Percentiles rank a stretch among this genome's conserved stretches.
These are phyloP conservation scores for Mortierella sp. DNA, from an alignment of 371 early-diverging fungal genomes.

Conservation along the genomic window DNA sequence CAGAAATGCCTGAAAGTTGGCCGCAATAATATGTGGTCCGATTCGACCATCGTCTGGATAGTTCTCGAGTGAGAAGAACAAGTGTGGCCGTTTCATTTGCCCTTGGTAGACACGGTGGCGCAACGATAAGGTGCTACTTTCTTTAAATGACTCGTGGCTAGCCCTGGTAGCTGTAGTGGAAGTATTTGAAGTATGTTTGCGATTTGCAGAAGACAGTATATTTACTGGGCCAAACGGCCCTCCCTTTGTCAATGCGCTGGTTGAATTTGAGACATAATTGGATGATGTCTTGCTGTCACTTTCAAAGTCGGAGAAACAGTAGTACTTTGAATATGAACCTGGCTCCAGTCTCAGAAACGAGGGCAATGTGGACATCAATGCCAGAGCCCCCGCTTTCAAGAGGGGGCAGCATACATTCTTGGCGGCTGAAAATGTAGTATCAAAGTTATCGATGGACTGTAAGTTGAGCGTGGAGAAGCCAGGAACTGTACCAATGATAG, in stretches of 20 bases:
- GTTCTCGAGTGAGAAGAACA: constrained; percentile 53
- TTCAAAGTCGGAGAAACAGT: constrained; percentile 40
- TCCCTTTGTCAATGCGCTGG: background rate
- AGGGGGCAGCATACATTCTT: constrained; percentile 26
- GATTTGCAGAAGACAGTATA: background rate
- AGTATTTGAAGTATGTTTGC: background rate
- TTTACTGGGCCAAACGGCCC: constrained; percentile 3
- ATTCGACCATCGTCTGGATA: constrained; percentile 50
- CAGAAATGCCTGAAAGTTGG: constrained; percentile 59
- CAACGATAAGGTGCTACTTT: constrained; percentile 12
- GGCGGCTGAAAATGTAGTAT: background rate
- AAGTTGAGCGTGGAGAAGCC: background rate
- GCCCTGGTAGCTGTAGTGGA: background rate
- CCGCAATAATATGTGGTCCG: constrained; percentile 53
- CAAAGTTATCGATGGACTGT: background rate
- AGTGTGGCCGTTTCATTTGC: constrained; percentile 45
- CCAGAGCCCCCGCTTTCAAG: constrained; percentile 19
- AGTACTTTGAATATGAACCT: constrained; percentile 24
- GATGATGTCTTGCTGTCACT: background rate
- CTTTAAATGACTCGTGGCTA: background rate
- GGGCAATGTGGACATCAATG: constrained; percentile 17
- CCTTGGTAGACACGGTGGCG: constrained; percentile 42
- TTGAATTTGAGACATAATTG: background rate
- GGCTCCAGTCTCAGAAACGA: constrained; percentile 31
- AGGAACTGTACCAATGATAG: background rate